These are phyloP conservation scores for Eleusine indica DNA, from an alignment of 176 grass and related monocot genomes.

Conservation along the genomic window DNA sequence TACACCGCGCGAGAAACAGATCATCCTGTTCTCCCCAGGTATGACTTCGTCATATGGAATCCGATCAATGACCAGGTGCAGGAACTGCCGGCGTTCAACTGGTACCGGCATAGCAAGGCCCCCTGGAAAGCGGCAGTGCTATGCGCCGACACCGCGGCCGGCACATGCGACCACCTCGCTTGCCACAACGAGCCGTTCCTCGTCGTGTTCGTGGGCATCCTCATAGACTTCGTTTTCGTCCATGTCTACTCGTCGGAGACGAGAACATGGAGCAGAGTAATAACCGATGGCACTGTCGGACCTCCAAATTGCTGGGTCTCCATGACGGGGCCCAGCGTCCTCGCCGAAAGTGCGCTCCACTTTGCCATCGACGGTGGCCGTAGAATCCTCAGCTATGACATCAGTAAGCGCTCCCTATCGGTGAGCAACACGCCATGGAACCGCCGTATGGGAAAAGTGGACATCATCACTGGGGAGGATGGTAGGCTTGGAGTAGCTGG, in stretches of 20 bases:
- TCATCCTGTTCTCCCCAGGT: not conserved
- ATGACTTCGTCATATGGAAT: not conserved
- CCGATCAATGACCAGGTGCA: not conserved
- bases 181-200: not conserved
- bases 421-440: too few relatives aligned
- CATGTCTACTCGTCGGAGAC: not conserved
- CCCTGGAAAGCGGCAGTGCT: not conserved
- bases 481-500: not conserved
- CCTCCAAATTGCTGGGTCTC: rapidly evolving
- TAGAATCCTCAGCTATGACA: not conserved
- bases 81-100: not conserved
- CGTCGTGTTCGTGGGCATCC: not conserved
- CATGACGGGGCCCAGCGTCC: not conserved
- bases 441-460: not conserved
- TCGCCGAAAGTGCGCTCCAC: not conserved
- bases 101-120: not conserved
- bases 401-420: not conserved
- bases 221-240: not conserved
- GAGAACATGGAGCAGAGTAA: not conserved
- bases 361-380: not conserved
- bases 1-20: too few relatives aligned
- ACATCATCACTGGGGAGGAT: not conserved
- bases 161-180: not conserved
- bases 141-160: not conserved
- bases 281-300: not conserved